Conservation (phyloP, 306 rosid genomes). For the Spatholobus suberectus region DNA sequence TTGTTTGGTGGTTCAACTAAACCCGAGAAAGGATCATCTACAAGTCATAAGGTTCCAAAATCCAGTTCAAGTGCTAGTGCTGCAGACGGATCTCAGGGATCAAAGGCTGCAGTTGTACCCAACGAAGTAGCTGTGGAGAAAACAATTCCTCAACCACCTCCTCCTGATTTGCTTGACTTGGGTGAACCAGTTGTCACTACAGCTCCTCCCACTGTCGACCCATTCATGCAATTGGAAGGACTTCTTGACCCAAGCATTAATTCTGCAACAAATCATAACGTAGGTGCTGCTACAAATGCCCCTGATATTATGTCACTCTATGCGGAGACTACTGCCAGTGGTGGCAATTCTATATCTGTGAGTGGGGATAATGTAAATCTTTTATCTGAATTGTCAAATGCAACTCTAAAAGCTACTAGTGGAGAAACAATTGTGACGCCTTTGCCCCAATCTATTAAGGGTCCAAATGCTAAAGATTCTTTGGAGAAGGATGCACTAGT, state of each 20-base stretch:
- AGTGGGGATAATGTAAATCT: constrained; percentile 52
- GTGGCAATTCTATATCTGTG: constrained; percentile 48
- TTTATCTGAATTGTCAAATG: constrained; percentile 53
- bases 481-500: constrained; percentile 82
- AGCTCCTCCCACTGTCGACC: constrained; percentile 62
- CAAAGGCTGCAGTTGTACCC: constrained; percentile 50
- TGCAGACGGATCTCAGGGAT: constrained; percentile 52
- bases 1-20: constrained; percentile 80
- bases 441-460: constrained; percentile 59
- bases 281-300: constrained; percentile 43
- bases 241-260: constrained; percentile 63
- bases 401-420: constrained; percentile 25
- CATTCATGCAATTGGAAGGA: constrained; percentile 81
- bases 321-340: constrained; percentile 52
- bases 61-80: constrained; percentile 46
- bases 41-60: constrained; percentile 63
- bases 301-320: constrained; percentile 64
- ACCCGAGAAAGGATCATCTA: constrained; percentile 61
- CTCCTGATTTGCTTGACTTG: constrained; percentile 84
- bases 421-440: constrained; percentile 45
- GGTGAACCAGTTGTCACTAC: constrained; percentile 59
- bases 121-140: constrained; percentile 45
- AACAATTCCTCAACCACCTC: constrained; percentile 65
- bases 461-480: constrained; percentile 57
- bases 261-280: constrained; percentile 47